phyloP scores from a whole-genome alignment of 148 eudicot genomes.

The Silene latifolia region DNA sequence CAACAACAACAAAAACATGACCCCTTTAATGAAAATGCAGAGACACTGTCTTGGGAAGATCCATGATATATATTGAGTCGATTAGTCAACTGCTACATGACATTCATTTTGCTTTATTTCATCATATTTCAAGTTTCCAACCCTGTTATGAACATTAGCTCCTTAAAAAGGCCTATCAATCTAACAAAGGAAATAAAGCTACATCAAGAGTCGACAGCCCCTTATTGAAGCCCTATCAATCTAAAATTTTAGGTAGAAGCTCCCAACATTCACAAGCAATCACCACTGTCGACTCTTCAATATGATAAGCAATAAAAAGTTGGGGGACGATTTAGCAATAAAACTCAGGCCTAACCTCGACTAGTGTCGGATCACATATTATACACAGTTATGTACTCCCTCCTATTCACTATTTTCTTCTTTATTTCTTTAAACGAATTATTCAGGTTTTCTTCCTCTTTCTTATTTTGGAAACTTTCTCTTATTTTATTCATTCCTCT shows the following conservation, averaged over 20 bases:
- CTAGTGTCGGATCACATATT: not conserved
- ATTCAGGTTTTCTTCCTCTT: too few species aligned
- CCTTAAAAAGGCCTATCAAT: not conserved
- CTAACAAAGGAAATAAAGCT: not conserved
- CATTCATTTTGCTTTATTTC: not conserved
- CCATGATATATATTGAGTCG: not conserved
- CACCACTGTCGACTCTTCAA: not conserved
- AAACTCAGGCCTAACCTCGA: not conserved
- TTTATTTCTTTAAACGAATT: too few species aligned
- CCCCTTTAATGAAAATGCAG: not conserved
- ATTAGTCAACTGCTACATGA: not conserved
- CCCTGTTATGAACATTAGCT: not conserved
- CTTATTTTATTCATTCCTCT: too few species aligned
- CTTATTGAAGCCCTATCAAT: too few species aligned
- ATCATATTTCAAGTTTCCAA: not conserved
- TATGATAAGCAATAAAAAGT: not conserved
- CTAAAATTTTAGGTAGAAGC: not conserved
- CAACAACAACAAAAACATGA: not conserved
- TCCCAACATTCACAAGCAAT: not conserved
- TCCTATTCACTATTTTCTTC: too few species aligned
- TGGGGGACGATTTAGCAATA: not conserved
- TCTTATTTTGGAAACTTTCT: too few species aligned
- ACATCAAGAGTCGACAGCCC: not conserved
- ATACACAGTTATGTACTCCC: not conserved
- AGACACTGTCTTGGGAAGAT: not conserved